A percentile compares a stretch with the other conserved stretches of the same genome.
Evolutionary conservation across 2,329 filamentous ascomycete genomes (phyloP).

Genomic region (Cladophialophora yegresii): DNA sequence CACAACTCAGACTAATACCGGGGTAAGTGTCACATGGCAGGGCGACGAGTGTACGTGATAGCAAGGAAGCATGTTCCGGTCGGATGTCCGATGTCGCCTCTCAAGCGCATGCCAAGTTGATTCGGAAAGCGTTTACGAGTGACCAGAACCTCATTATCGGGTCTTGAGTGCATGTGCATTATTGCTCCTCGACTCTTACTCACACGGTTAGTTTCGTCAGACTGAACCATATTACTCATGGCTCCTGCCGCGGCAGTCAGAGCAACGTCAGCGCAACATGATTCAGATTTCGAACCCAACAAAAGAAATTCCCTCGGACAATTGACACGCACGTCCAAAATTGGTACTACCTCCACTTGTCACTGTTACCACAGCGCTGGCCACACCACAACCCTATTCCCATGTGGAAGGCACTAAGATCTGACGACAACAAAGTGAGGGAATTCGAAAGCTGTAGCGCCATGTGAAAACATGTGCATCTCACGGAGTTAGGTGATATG

Average conservation of each 20-base stretch:
- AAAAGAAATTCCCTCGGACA: constrained; percentile 2
- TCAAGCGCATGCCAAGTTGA: background rate
- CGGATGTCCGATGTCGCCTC: background rate
- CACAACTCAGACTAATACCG: background rate
- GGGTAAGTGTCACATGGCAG: background rate
- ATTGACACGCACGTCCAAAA: background rate
- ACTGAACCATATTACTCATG: background rate
- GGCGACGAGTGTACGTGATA: background rate
- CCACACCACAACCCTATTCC: background rate
- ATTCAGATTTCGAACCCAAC: constrained; percentile 1
- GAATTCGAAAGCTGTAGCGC: background rate
- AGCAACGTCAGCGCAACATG: background rate
- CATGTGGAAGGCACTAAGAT: background rate
- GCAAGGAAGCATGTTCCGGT: background rate
- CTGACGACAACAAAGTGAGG: background rate
- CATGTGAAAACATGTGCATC: constrained; percentile 12
- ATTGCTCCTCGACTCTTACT: background rate
- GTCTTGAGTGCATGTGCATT: background rate
- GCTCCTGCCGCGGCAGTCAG: background rate
- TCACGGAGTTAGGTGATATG: background rate
- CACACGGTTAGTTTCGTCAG: background rate
- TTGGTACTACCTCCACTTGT: background rate
- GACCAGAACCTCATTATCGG: background rate
- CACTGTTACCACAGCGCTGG: background rate
- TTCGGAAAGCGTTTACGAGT: background rate